These are phyloP conservation scores for Termitomyces sp. DNA, from an alignment of 768 basidiomycete genomes.

Conservation along the genomic window DNA sequence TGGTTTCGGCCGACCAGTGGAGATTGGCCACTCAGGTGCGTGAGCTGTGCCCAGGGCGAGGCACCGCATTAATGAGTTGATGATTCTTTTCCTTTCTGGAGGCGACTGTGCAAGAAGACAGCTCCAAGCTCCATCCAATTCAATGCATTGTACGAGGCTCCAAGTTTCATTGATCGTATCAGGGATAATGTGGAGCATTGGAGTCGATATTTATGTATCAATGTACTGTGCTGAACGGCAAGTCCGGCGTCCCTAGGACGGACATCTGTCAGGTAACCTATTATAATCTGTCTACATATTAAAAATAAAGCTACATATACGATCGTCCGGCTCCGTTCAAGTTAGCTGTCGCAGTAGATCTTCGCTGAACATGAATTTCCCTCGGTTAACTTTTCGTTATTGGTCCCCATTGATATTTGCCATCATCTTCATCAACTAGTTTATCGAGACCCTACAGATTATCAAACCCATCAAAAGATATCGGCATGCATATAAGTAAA, in stretches of 20 bases:
- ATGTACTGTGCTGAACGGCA: background rate
- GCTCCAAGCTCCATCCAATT: background rate
- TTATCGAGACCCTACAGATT: background rate
- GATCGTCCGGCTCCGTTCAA: background rate
- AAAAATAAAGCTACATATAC: background rate
- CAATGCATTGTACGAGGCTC: background rate
- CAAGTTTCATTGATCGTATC: background rate
- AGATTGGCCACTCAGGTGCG: no score
- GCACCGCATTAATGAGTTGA: background rate
- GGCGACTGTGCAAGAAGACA: no score
- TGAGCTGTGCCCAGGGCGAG: background rate
- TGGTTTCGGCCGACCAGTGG: background rate
- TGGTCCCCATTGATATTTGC: background rate
- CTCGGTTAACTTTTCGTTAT: background rate
- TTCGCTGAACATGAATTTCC: background rate
- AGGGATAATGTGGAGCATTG: background rate
- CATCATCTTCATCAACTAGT: background rate
- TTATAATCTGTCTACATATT: background rate
- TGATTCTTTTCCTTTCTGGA: background rate
- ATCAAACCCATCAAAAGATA: background rate
- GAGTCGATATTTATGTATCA: background rate
- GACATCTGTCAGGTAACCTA: background rate
- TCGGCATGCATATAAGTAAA: background rate
- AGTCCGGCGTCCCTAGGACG: background rate
- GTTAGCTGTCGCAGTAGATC: background rate